Conservation (phyloP, 2,329 filamentous ascomycete species). For the Diaporthe citri region DNA sequence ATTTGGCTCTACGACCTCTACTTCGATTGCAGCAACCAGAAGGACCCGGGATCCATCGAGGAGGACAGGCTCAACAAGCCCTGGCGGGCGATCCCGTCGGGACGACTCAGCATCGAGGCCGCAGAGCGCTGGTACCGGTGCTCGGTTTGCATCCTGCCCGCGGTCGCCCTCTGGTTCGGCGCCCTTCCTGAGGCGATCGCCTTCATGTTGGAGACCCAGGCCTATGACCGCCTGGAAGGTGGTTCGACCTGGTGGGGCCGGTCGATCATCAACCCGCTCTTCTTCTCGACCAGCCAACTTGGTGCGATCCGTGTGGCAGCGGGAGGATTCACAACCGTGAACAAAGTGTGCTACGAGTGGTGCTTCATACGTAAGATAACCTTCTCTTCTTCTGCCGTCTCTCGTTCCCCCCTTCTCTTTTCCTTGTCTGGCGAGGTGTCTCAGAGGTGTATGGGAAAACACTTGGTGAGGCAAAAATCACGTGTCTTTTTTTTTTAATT, state of each 20-base stretch:
- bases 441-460: not conserved
- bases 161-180: constrained; percentile 31
- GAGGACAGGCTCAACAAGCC: constrained; percentile 41
- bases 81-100: constrained; percentile 42
- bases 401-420: not conserved
- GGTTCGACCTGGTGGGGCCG: constrained; percentile 3
- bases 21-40: constrained; percentile 37
- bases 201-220: constrained; percentile 50
- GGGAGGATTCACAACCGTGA: constrained; percentile 21
- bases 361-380: not conserved
- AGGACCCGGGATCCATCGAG: constrained; percentile 27
- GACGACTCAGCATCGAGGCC: constrained; percentile 46
- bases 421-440: not conserved
- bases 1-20: constrained; percentile 24
- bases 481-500: not conserved
- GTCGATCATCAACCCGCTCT: constrained; percentile 18
- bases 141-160: constrained; percentile 44
- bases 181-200: constrained; percentile 8
- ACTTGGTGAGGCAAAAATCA: not conserved
- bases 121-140: constrained; percentile 36
- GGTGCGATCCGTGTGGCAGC: not conserved
- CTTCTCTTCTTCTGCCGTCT: not conserved
- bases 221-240: constrained; percentile 51
- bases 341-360: constrained; percentile 29
- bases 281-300: constrained; percentile 1